Conservation (phyloP, 2,329 filamentous ascomycete genomes). For the Fusarium lateritium region DNA sequence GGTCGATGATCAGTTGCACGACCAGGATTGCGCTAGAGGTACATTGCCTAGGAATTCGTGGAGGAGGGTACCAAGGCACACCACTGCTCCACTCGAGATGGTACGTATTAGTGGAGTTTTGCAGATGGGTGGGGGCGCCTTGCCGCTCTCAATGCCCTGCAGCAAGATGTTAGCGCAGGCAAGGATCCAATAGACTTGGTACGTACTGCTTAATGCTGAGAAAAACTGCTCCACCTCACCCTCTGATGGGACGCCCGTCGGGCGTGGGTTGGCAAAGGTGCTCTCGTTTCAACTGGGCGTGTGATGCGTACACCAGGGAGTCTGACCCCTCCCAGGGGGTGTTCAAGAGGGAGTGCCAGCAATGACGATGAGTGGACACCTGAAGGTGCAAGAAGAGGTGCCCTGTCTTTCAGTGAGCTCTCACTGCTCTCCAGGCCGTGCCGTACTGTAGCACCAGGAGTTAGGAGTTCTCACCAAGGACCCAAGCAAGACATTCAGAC, state of each 20-base stretch:
- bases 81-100: slow-evolving; percentile 41
- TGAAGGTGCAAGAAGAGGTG: slow-evolving; percentile 29
- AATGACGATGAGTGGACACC: slow-evolving; percentile 27
- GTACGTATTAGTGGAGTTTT: slow-evolving; percentile 43
- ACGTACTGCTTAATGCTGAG: slow-evolving; percentile 36
- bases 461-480: slow-evolving; percentile 8
- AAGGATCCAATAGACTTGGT: slow-evolving; percentile 35
- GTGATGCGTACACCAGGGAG: slow-evolving; percentile 33
- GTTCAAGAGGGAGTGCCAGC: slow-evolving; percentile 34
- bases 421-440: slow-evolving; percentile 12
- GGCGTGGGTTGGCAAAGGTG: slow-evolving; percentile 32
- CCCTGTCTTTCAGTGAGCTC: slow-evolving; percentile 25
- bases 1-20: slow-evolving; percentile 50
- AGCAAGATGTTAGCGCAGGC: slow-evolving; percentile 46
- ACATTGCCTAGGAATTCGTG: slow-evolving; percentile 51
- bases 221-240: slow-evolving; percentile 31
- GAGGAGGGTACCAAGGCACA: slow-evolving; percentile 49
- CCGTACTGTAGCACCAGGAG: slow-evolving; percentile 5
- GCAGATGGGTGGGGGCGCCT: slow-evolving; percentile 34
- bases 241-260: slow-evolving; percentile 35
- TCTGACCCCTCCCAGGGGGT: slow-evolving; percentile 36
- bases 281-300: slow-evolving; percentile 39
- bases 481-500: slow-evolving; percentile 47
- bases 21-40: slow-evolving; percentile 47
- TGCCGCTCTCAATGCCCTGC: slow-evolving; percentile 51